Evolutionary conservation across 179 eudicot species (phyloP).

Genomic region (Beta corolliflora): DNA sequence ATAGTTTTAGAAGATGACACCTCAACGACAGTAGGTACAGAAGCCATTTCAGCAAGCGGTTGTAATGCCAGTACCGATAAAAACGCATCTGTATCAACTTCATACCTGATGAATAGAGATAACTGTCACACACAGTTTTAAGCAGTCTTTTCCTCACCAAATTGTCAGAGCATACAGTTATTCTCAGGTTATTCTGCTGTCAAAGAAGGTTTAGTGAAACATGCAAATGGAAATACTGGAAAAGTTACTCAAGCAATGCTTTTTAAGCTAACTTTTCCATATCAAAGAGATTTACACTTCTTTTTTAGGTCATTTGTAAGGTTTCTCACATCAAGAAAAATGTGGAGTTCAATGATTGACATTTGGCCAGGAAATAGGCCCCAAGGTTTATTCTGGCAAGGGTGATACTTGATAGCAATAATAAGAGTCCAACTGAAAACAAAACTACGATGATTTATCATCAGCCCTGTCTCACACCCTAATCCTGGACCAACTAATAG

Average conservation of each 20-base stretch:
- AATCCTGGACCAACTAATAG: neutral
- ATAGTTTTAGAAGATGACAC: slow-evolving; percentile 34
- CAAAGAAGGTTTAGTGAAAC: neutral
- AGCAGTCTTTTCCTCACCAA: neutral
- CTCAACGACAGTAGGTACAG: slow-evolving; percentile 93
- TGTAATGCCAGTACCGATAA: slow-evolving; percentile 94
- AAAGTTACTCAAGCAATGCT: neutral
- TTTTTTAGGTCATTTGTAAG: neutral
- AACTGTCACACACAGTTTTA: slow-evolving; percentile 6
- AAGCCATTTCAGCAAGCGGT: slow-evolving; percentile 65
- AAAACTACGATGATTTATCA: neutral
- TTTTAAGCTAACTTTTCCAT: neutral
- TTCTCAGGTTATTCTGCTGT: neutral
- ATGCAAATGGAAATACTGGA: neutral
- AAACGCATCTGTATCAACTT: slow-evolving; percentile 96
- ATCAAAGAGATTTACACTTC: neutral
- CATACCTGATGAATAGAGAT: slow-evolving; percentile 55
- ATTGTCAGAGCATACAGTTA: neutral
- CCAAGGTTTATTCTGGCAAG: neutral
- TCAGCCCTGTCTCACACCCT: neutral
- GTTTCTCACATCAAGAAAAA: neutral
- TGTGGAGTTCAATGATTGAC: neutral
- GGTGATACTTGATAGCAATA: neutral
- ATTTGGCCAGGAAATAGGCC: neutral
- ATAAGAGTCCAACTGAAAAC: neutral